Conservation (phyloP, 139 green algal species). For the Chlorella sp. region DNA sequence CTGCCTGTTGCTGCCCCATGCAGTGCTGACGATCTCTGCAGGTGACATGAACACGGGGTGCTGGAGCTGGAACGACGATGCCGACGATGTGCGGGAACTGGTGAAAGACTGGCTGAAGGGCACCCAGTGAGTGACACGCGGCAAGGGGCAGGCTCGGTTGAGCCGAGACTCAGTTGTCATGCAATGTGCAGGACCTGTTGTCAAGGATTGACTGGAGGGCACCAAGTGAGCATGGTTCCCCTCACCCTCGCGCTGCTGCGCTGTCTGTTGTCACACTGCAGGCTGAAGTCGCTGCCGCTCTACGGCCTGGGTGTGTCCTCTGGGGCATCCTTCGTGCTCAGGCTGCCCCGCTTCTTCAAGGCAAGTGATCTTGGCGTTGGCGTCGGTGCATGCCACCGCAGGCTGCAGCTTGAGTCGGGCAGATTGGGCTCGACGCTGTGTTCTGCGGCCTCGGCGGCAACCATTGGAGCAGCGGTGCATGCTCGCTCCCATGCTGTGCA, state of each 20-base stretch:
- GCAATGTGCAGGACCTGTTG: background rate
- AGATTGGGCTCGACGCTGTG: no score
- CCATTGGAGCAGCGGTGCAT: no score
- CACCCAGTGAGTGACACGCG: background rate
- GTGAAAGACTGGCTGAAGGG: background rate
- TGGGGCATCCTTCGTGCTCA: constrained; percentile 1
- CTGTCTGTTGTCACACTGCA: background rate
- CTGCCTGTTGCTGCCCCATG: background rate
- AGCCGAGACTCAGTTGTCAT: no score
- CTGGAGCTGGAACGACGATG: constrained; percentile 10
- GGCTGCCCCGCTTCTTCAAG: no score
- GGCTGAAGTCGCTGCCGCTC: constrained; percentile 6
- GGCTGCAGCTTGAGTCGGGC: no score
- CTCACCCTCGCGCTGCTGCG: background rate
- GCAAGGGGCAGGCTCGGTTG: no score
- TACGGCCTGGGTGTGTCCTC: constrained; percentile 18
- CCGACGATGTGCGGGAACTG: background rate
- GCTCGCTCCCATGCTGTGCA: no score
- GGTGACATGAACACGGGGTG: constrained; percentile 1
- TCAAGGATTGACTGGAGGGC: background rate
- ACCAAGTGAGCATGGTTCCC: background rate
- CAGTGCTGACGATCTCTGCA: constrained; percentile 11
- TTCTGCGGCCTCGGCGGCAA: no score
- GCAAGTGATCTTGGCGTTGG: no score
- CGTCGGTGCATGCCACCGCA: no score